Percentiles rank a stretch among this genome's conserved stretches.
Conservation (phyloP, 805 yeast species). For the Pichia pseudocactophila region DNA sequence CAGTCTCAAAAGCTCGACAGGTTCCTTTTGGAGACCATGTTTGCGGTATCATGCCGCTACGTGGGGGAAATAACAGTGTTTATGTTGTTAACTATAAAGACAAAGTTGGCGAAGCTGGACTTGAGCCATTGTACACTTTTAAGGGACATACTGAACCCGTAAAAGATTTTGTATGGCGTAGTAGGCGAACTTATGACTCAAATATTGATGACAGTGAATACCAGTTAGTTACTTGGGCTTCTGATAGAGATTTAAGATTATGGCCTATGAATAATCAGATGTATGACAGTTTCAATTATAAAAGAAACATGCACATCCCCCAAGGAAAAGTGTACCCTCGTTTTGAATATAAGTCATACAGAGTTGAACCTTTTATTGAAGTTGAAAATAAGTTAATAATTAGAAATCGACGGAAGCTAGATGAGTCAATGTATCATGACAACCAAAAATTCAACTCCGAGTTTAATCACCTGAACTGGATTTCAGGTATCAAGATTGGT, state of each 20-base stretch:
- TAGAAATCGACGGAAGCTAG: slow-evolving; percentile 7
- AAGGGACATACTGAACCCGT: slow-evolving; percentile 80
- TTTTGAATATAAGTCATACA: slow-evolving; percentile 33
- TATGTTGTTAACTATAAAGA: slow-evolving; percentile 44
- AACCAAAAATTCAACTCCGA: slow-evolving; percentile 24
- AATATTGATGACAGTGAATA: slow-evolving; percentile 64
- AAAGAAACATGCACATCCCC: slow-evolving; percentile 23
- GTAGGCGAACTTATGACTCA: slow-evolving; percentile 38
- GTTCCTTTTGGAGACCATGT: slow-evolving; percentile 80
- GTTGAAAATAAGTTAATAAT: slow-evolving; percentile 19
- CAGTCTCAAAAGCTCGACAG: slow-evolving; percentile 81
- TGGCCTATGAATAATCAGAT: slow-evolving; percentile 60
- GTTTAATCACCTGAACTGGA: slow-evolving; percentile 76
- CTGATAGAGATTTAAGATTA: slow-evolving; percentile 72
- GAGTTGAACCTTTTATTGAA: slow-evolving; percentile 38
- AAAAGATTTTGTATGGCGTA: slow-evolving; percentile 83
- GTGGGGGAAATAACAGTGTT: slow-evolving; percentile 71
- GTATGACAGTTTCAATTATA: slow-evolving; percentile 38
- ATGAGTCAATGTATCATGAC: slow-evolving; percentile 17
- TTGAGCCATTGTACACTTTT: slow-evolving; percentile 52
- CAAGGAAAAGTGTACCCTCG: slow-evolving; percentile 29
- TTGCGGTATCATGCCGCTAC: slow-evolving; percentile 80
- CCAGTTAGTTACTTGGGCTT: slow-evolving; percentile 91
- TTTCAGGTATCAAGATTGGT: slow-evolving; percentile 83
- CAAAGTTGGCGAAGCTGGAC: slow-evolving; percentile 27